Conservation (phyloP, 2,329 filamentous ascomycete genomes). For the Claviceps maximensis region DNA sequence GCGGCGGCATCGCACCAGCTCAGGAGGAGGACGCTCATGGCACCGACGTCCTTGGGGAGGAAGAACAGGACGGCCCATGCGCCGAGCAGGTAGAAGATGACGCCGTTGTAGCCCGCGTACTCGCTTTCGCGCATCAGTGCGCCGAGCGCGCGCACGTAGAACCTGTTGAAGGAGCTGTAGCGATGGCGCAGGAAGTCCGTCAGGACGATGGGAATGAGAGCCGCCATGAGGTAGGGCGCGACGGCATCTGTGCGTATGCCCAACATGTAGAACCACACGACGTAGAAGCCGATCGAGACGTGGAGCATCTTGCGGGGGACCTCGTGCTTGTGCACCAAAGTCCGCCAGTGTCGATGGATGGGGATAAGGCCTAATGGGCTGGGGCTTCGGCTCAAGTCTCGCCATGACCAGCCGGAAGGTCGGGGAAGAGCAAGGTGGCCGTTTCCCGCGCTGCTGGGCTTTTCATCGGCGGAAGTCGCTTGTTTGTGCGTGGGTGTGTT, state of each 20-base stretch:
- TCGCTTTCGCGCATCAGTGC: constrained; percentile 96
- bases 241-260: constrained; percentile 68
- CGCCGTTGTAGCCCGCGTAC: constrained; percentile 86
- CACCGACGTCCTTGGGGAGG: constrained; percentile 85
- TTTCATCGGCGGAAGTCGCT: constrained; percentile 9
- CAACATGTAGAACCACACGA: constrained; percentile 69
- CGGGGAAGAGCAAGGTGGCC: constrained; percentile 60
- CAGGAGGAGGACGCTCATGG: constrained; percentile 78
- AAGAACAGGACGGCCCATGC: constrained; percentile 75
- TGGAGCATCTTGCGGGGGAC: constrained; percentile 88
- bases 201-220: constrained; percentile 70
- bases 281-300: constrained; percentile 92
- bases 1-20: constrained; percentile 98
- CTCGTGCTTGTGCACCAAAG: constrained; percentile 91
- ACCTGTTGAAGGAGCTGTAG: constrained; percentile 65
- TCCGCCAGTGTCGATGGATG: constrained; percentile 83
- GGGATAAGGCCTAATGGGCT: constrained; percentile 90
- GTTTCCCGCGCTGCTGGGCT: constrained; percentile 26
- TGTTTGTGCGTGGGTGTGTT: constrained; percentile 13
- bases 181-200: constrained; percentile 75
- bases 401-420: constrained; percentile 59
- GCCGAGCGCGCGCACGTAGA: constrained; percentile 76
- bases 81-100: constrained; percentile 91
- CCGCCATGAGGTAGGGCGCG: constrained; percentile 69
- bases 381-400: constrained; percentile 79